Evolutionary conservation across 176 grass and related monocot species (phyloP).

Genomic region (Oryza meridionalis): DNA sequence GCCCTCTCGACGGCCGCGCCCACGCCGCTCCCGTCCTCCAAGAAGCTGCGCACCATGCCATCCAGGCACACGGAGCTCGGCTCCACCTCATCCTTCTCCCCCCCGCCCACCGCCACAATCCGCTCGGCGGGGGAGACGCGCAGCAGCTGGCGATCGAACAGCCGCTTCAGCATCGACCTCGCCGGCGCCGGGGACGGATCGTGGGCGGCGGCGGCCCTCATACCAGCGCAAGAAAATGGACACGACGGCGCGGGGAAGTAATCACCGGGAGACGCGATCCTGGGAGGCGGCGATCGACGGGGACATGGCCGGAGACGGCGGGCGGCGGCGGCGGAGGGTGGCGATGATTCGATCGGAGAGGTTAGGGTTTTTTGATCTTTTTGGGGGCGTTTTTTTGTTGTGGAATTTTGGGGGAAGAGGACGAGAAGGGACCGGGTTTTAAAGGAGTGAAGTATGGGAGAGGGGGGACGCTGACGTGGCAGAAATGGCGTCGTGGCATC

Average conservation of each 20-base stretch:
- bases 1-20: slow-evolving; percentile 38
- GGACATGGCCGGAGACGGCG: slow-evolving; percentile 19
- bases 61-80: slow-evolving; percentile 76
- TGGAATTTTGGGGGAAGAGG: slow-evolving; percentile 1
- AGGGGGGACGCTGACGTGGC: background rate
- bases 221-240: slow-evolving; percentile 15
- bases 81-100: slow-evolving; percentile 49
- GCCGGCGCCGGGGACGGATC: slow-evolving; percentile 45
- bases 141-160: slow-evolving; percentile 80
- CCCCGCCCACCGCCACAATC: slow-evolving; percentile 14
- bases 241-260: background rate
- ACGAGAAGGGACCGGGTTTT: slow-evolving; percentile 37
- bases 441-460: background rate
- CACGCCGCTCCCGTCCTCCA: slow-evolving; percentile 55
- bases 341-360: slow-evolving; percentile 44
- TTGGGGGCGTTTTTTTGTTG: slow-evolving; percentile 2
- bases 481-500: background rate
- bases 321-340: background rate
- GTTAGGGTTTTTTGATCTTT: slow-evolving; percentile 30
- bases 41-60: slow-evolving; percentile 82
- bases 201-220: slow-evolving; percentile 55
- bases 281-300: slow-evolving; percentile 24
- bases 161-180: slow-evolving; percentile 76
- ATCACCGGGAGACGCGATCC: slow-evolving; percentile 18
- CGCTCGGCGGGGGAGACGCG: slow-evolving; percentile 66